phyloP scores from a whole-genome alignment of 352 stramenopile species.

The Thalassiosira ordinaria region DNA sequence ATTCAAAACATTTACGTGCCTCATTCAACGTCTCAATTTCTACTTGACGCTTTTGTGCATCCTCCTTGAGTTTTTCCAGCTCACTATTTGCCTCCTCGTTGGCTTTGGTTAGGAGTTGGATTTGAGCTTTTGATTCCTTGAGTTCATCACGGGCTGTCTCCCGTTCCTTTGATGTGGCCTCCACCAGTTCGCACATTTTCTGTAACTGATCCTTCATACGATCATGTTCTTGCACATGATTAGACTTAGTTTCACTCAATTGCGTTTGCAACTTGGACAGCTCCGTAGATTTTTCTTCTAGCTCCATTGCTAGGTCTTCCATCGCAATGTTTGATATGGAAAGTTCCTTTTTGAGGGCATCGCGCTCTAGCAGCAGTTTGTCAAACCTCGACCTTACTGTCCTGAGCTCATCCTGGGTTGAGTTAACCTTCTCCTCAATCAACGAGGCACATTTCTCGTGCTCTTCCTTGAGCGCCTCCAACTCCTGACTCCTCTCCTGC shows the following conservation, averaged over 20 bases:
- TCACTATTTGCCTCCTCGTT: conserved; percentile 1
- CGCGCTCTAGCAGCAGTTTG: background rate
- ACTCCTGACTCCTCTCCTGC: background rate
- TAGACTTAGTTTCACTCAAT: background rate
- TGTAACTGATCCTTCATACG: conserved; percentile 6
- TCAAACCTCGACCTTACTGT: background rate
- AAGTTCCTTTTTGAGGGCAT: background rate
- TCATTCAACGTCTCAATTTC: conserved; percentile 1
- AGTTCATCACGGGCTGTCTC: background rate
- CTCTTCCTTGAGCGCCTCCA: background rate
- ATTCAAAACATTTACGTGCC: conserved; percentile 1
- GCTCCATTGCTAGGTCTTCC: background rate
- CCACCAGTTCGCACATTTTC: conserved; percentile 6
- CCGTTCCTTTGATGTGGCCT: conserved; percentile 1
- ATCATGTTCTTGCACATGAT: conserved; percentile 5
- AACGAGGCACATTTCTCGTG: conserved; percentile 3
- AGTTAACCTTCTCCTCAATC: background rate
- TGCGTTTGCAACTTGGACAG: background rate
- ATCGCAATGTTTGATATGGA: background rate
- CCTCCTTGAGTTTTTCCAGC: background rate
- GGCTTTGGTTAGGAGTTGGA: background rate
- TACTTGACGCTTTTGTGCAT: background rate
- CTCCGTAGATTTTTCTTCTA: conserved; percentile 3
- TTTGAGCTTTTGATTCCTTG: background rate
- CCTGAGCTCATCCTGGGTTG: background rate